A percentile compares a stretch with the other conserved stretches of the same genome.
Conservation (phyloP, 2,329 filamentous ascomycete genomes). For the Fusarium cicatricum region DNA sequence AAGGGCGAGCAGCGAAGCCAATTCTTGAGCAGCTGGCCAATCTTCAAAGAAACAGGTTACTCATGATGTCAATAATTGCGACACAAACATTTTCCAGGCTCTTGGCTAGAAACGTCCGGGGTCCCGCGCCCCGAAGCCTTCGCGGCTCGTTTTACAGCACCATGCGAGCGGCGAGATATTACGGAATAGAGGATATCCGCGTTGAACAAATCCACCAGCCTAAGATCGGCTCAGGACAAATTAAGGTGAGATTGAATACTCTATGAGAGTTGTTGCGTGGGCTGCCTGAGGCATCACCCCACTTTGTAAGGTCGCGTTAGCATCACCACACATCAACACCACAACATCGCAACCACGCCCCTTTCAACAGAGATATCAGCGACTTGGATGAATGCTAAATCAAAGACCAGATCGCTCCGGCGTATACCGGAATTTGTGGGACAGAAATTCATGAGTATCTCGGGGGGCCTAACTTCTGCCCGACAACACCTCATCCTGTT, state of each 20-base stretch:
- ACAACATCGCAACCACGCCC: too few relatives aligned
- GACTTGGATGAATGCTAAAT: not conserved
- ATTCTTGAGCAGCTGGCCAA: not conserved
- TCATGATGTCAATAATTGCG: conserved; percentile 7
- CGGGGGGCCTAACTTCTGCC: conserved; percentile 47
- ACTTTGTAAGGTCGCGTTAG: too few relatives aligned
- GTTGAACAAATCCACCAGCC: conserved; percentile 60
- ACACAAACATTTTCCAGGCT: not conserved
- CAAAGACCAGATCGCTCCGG: conserved; percentile 36
- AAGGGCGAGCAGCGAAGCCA: conserved; percentile 12
- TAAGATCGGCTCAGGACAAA: conserved; percentile 57
- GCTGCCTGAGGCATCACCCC: too few relatives aligned
- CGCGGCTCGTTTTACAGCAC: conserved; percentile 17
- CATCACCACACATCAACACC: too few relatives aligned
- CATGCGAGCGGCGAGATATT: conserved; percentile 64
- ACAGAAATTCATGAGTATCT: conserved; percentile 46
- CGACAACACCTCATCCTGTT: conserved; percentile 64
- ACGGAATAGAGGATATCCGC: conserved; percentile 63
- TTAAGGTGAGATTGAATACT: conserved; percentile 43
- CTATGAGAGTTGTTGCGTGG: too few relatives aligned
- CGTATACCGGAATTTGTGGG: conserved; percentile 61
- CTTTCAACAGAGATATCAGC: too few relatives aligned
- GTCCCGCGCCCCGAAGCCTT: not conserved
- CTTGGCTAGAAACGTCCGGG: not conserved
- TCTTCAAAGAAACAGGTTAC: not conserved